A percentile compares a stretch with the other conserved stretches of the same genome.
These are phyloP conservation scores for Ganoderma sinense DNA, from an alignment of 1,284 basidiomycete genomes.

Conservation along the genomic window DNA sequence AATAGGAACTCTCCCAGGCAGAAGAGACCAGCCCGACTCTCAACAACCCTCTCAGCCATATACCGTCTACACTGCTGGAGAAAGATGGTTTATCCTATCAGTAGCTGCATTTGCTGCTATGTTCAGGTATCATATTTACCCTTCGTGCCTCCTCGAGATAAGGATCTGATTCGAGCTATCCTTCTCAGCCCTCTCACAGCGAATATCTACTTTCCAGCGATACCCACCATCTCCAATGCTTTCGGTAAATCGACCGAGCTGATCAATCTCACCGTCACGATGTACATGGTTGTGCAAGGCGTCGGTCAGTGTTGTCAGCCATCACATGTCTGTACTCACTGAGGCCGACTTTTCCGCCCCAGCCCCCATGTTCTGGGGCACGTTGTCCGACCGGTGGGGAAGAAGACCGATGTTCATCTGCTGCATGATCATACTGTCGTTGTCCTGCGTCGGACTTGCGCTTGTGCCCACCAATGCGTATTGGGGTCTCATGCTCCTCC, in stretches of 20 bases:
- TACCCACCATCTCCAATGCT: slow-evolving; percentile 67
- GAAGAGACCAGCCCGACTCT: neutral
- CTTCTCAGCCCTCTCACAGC: slow-evolving; percentile 68
- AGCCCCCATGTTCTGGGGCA: slow-evolving; percentile 56
- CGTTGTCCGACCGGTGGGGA: slow-evolving; percentile 53
- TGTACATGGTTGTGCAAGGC: slow-evolving; percentile 83
- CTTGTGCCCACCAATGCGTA: slow-evolving; percentile 53
- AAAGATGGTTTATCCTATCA: slow-evolving; percentile 75
- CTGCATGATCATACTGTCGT: slow-evolving; percentile 48
- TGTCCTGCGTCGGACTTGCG: slow-evolving; percentile 56
- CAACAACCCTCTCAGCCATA: slow-evolving; percentile 43
- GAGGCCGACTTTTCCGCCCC: neutral
- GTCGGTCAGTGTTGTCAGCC: slow-evolving; percentile 50
- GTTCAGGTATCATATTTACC: slow-evolving; percentile 57
- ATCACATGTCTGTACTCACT: neutral
- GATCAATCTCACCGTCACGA: slow-evolving; percentile 81
- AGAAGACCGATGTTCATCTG: slow-evolving; percentile 53
- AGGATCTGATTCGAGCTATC: neutral
- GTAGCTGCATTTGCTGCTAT: slow-evolving; percentile 64
- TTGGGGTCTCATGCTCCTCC: slow-evolving; percentile 55
- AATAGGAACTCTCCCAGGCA: neutral
- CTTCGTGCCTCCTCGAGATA: neutral
- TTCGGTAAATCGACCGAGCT: slow-evolving; percentile 72
- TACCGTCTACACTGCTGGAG: slow-evolving; percentile 60
- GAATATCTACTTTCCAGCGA: slow-evolving; percentile 82